These are phyloP conservation scores for Myriosclerotinia duriaeana DNA, from an alignment of 2,329 filamentous ascomycete genomes.

Conservation along the genomic window DNA sequence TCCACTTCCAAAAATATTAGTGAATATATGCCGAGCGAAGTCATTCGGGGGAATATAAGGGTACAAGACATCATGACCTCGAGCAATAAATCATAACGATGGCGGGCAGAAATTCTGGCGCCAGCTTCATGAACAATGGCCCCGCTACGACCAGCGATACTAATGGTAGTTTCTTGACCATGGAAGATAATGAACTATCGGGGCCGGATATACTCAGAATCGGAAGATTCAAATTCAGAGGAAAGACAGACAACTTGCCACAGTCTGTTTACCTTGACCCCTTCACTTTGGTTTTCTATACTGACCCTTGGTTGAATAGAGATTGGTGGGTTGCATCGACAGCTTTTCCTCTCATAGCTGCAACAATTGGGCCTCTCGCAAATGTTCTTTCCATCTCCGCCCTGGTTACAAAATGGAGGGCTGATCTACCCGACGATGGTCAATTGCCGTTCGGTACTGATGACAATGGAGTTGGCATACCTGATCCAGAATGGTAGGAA, in stretches of 20 bases:
- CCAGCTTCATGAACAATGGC: not conserved
- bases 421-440: conserved; percentile 49
- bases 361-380: conserved; percentile 68
- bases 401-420: conserved; percentile 63
- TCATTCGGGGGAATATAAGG: not conserved
- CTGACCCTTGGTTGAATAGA: conserved; percentile 29
- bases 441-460: conserved; percentile 47
- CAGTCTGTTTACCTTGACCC: conserved; percentile 32
- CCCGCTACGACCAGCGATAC: not conserved
- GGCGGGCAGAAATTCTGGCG: conserved; percentile 1
- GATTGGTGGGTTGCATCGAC: conserved; percentile 46
- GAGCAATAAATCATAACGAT: conserved; percentile 7
- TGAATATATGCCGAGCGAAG: not conserved
- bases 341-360: conserved; percentile 59
- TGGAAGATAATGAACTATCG: conserved; percentile 2
- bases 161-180: not conserved
- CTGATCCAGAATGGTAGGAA: conserved; percentile 60
- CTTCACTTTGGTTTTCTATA: not conserved
- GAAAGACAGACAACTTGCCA: conserved; percentile 40
- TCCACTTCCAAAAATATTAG: not conserved
- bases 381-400: conserved; percentile 69
- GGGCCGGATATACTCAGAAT: conserved; percentile 32
- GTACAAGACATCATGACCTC: conserved; percentile 1
- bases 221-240: conserved; percentile 40
- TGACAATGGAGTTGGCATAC: conserved; percentile 52